Conservation (phyloP, 2,329 filamentous ascomycete species). For the Lachnellula occidentalis region DNA sequence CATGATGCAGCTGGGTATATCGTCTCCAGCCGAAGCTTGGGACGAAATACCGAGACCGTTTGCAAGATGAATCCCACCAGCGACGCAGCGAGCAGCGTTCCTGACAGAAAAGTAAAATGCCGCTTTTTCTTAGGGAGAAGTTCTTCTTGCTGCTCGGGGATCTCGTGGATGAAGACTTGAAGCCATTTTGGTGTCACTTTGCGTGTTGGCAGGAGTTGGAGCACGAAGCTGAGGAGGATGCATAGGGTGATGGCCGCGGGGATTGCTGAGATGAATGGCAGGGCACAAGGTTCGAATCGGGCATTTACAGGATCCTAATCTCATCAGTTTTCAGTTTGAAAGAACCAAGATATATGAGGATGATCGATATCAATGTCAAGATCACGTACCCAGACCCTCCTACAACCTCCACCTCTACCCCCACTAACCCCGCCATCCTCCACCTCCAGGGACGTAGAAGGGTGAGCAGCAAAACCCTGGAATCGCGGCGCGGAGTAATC, state of each 20-base stretch:
- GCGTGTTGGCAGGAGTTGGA: constrained; percentile 22
- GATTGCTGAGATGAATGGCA: constrained; percentile 26
- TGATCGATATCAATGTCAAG: too few species aligned
- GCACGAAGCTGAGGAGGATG: constrained; percentile 26
- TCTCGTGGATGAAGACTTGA: constrained; percentile 44
- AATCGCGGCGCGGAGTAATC: not conserved
- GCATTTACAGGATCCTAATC: constrained; percentile 27
- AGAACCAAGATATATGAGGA: not conserved
- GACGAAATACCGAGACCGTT: constrained; percentile 28
- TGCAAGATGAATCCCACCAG: constrained; percentile 33
- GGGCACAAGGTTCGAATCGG: constrained; percentile 22
- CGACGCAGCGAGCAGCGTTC: constrained; percentile 36
- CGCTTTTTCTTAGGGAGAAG: constrained; percentile 25
- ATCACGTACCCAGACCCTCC: not conserved
- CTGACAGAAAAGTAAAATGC: constrained; percentile 27
- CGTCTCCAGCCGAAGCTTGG: constrained; percentile 36
- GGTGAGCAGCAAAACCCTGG: not conserved
- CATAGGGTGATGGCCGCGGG: constrained; percentile 26
- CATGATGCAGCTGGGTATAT: constrained; percentile 23
- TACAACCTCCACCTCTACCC: not conserved
- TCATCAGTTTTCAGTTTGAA: not conserved
- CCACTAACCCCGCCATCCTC: not conserved
- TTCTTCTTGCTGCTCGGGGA: constrained; percentile 29
- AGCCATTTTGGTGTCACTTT: constrained; percentile 42
- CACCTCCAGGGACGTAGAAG: not conserved